Base-by-base conservation (phyloP, 106 monocot genomes). In the Acanthochlamys bracteata region DNA sequence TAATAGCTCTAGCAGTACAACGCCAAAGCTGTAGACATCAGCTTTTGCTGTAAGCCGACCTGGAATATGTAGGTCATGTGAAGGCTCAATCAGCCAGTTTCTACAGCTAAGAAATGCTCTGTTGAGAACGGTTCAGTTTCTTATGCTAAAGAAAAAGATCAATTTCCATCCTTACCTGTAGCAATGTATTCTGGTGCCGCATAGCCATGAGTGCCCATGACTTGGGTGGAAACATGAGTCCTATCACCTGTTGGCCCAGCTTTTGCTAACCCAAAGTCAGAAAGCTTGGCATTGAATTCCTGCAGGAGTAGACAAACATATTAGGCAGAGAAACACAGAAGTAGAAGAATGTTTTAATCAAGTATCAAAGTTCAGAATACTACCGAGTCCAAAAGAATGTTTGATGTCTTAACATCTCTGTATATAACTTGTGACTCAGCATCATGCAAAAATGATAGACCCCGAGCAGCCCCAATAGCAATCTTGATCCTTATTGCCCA, bases 211-310 rank as follows among this genome's bases (percentile, higher is more conserved):
- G 93, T 94, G 3, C 93, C 93, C 86, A 94, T 90, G 61, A 94
- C 82, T 84, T 89, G 86, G 17, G 94, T 94, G 12, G 94, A 86
- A 7, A 94, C 83, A 75, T 94, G 94, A 53, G 94, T 94, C 21
- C 26, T 82, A 71, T 94, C 89, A 0, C 94, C 94, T 0, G 94
- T 94, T 13, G 94, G 94, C 12, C 94, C 94, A 43, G 80, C 94
- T 82, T 94, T 94, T 49, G 89, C 94, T 73, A 94, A 71, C 17
- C 94, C 94, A 63, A 94, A 94, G 67, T 94, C 94, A 20, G 94
- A 89, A 66, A 94, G 81, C 41, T 94, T 94, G 6, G 79, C 69
- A 69, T 78, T 79, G 46, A 73, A 93, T 9, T 86, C 89, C 93
- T 93, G 73, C 41, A 73, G 40, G 13, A n/a, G 16, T 9, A 53